These are phyloP conservation scores for Xylogone sp. DNA, from an alignment of 2,329 filamentous ascomycete genomes.

Conservation along the genomic window DNA sequence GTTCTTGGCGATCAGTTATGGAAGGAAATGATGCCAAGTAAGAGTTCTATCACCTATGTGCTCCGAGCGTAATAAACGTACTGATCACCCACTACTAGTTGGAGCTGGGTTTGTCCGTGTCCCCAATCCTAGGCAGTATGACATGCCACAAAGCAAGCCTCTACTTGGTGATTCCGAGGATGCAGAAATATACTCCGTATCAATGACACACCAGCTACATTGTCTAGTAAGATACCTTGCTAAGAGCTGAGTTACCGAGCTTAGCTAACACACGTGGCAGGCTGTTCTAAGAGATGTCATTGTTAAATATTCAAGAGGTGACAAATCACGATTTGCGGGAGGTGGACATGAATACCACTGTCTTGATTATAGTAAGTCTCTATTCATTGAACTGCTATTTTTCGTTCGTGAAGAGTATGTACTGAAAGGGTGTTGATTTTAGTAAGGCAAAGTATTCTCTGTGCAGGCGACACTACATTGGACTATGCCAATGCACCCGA, in stretches of 20 bases:
- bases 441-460: conserved; percentile 24
- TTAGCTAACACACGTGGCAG: conserved; percentile 4
- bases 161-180: conserved; percentile 18
- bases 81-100: conserved; percentile 11
- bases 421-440: not conserved
- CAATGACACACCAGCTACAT: conserved; percentile 24
- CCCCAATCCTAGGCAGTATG: conserved; percentile 21
- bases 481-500: conserved; percentile 22
- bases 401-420: not conserved
- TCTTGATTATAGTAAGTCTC: conserved; percentile 23
- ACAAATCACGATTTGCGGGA: conserved; percentile 24
- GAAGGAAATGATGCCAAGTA: conserved; percentile 25
- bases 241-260: not conserved
- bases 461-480: conserved; percentile 26
- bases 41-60: not conserved
- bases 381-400: not conserved
- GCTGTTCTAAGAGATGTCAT: conserved; percentile 24
- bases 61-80: not conserved
- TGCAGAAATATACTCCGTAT: conserved; percentile 23
- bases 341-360: conserved; percentile 28
- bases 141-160: conserved; percentile 22
- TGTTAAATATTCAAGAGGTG: conserved; percentile 22
- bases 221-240: conserved; percentile 16
- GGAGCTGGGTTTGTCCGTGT: conserved; percentile 24
- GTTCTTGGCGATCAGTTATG: conserved; percentile 20